Base-by-base conservation (phyloP, 306 rosid genomes). In the Sicyos baderoa region DNA sequence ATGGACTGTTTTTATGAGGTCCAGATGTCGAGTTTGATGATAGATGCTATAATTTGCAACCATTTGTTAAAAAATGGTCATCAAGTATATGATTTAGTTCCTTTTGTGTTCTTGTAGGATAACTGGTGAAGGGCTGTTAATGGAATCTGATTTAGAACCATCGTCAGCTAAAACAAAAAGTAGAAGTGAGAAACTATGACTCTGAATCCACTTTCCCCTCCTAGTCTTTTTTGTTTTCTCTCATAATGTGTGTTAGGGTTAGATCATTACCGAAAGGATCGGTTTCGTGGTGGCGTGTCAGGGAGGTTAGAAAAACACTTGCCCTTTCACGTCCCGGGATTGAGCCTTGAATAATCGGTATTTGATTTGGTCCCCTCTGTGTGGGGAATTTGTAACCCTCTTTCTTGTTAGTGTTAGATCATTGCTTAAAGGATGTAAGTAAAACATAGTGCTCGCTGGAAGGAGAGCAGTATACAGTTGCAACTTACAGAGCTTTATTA, bases 71-170 rank as follows among this genome's bases (percentile, higher is more conserved):
- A 27, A 51, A 19, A 13, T 27, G 51, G 50, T 83, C 68, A 47
- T 37, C 45, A 32, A 56, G 65, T 47, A 25, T 69, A 45, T 79
- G 70, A 82, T 79, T 58, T 32, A 74, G 70, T 54, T 50, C 74
- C 69, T 55, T 55, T 75, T 74, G 63, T 52, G 74, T 37, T 61
- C 70, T 76, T 81, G 82, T 83, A 93, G 97, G 90, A 75, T 74
- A 64, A 64, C 80, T 75, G 79, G 80, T 82, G 76, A 82, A 50
- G 77, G 74, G 73, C 76, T 68, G 68, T 76, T 72, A 70, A 68
- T 75, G 42, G 78, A 83, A 74, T 86, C 81, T 84, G 86, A 69
- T 79, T 74, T 61, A 44, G 86, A 74, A 74, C 76, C 77, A 53
- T 80, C 56, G 71, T 83, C 82, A 83, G 82, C 74, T 76, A 85